Evolutionary conservation across 2,329 filamentous ascomycete genomes (phyloP).

Genomic region (Colletotrichum cordylinicola): DNA sequence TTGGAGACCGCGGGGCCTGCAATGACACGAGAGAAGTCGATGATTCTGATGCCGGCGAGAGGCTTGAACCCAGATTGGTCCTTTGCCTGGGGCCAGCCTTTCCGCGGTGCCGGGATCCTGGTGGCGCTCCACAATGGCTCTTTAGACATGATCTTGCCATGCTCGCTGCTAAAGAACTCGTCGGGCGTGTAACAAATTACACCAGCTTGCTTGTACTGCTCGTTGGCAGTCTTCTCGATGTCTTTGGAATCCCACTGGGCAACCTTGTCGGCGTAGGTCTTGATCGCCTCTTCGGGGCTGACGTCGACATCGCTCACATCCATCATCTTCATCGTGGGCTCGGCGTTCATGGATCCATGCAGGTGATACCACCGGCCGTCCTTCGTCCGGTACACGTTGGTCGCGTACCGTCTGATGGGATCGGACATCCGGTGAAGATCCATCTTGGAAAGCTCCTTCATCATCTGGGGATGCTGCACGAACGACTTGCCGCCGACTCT

Average conservation of each 20-base stretch:
- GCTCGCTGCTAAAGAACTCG: background rate
- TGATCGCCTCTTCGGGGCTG: background rate
- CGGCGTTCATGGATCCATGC: background rate
- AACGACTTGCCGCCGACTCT: background rate
- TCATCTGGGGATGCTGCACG: background rate
- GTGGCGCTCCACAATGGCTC: background rate
- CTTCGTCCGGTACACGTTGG: background rate
- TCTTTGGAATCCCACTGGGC: background rate
- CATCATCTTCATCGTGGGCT: slow-evolving; percentile 32
- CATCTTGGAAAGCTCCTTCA: background rate
- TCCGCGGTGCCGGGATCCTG: background rate
- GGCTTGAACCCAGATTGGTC: background rate
- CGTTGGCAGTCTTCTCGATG: background rate
- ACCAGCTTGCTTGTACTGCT: background rate
- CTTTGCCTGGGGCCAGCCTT: background rate
- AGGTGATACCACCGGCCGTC: background rate
- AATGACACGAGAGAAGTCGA: background rate
- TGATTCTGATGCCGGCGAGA: background rate
- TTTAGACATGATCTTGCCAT: background rate
- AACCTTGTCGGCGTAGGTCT: background rate
- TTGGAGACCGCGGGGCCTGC: background rate
- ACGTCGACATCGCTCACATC: slow-evolving; percentile 26
- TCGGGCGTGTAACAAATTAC: background rate
- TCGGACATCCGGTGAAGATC: background rate
- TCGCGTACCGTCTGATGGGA: background rate